Evolutionary conservation across 208 protist genomes (phyloP).

Genomic region (Trypanosoma avium): DNA sequence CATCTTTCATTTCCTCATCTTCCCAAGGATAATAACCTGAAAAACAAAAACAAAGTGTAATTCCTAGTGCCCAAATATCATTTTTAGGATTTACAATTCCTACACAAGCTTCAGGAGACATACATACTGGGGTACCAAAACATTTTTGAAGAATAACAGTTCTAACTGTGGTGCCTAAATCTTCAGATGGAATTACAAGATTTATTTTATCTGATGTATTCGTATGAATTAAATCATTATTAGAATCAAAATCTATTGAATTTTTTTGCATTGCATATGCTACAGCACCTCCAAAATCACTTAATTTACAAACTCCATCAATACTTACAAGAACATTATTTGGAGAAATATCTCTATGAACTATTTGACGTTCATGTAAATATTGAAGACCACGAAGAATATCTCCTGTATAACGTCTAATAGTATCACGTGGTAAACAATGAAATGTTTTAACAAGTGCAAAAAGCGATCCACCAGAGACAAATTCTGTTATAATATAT

Average conservation of each 20-base stretch:
- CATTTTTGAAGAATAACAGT: constrained; percentile 14
- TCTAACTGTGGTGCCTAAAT: not conserved
- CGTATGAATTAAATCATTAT: not conserved
- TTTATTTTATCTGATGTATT: not conserved
- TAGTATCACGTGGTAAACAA: constrained; percentile 38
- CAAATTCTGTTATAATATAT: constrained; percentile 69
- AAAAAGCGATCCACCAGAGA: constrained; percentile 60
- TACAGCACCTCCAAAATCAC: constrained; percentile 72
- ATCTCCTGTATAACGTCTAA: constrained; percentile 49
- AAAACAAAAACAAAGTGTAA: constrained; percentile 68
- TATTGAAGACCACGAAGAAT: constrained; percentile 66
- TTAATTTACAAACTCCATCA: constrained; percentile 69
- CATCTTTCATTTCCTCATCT: constrained; percentile 34
- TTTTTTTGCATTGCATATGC: constrained; percentile 22
- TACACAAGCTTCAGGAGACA: constrained; percentile 76
- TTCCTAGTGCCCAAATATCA: constrained; percentile 83
- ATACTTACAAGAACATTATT: constrained; percentile 79
- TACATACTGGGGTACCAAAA: constrained; percentile 74
- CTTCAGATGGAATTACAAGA: not conserved
- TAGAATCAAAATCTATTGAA: not conserved
- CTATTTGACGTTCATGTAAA: constrained; percentile 57
- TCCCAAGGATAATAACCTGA: constrained; percentile 62
- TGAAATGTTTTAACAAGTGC: constrained; percentile 48
- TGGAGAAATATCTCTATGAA: constrained; percentile 76
- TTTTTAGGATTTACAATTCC: constrained; percentile 56